Evolutionary conservation across 208 protist genomes (phyloP).

Genomic region (Perkinsela sp.): DNA sequence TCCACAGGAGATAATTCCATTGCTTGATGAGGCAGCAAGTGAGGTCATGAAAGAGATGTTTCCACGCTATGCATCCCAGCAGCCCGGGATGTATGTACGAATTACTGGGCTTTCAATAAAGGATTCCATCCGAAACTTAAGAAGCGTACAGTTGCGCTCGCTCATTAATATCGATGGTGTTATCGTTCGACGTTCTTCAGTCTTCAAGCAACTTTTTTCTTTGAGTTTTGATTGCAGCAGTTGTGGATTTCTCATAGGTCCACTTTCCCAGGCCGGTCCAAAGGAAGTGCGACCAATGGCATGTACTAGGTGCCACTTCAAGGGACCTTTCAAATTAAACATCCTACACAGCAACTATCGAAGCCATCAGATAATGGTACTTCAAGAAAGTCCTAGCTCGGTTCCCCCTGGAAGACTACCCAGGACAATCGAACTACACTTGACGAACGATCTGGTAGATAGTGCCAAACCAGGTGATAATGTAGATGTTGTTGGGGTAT

Average conservation of each 20-base stretch:
- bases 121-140: conserved; percentile 86
- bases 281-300: conserved; percentile 46
- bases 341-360: conserved; percentile 86
- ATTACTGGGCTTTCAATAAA: conserved; percentile 81
- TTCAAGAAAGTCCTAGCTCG: conserved; percentile 93
- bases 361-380: conserved; percentile 91
- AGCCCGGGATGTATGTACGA: conserved; percentile 73
- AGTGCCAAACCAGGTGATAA: conserved; percentile 86
- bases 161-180: conserved; percentile 89
- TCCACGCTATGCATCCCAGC: conserved; percentile 73
- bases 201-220: conserved; percentile 89
- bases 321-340: conserved; percentile 81
- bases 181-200: conserved; percentile 81
- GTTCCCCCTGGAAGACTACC: conserved; percentile 90
- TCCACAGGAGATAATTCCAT: conserved; percentile 80
- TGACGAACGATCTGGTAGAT: conserved; percentile 92
- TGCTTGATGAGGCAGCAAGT: conserved; percentile 83
- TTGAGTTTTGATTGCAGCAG: conserved; percentile 84
- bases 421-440: conserved; percentile 85
- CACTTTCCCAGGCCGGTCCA: conserved; percentile 56
- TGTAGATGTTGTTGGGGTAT: conserved; percentile 88
- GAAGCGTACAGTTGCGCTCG: conserved; percentile 86
- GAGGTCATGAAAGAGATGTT: conserved; percentile 55
- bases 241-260: conserved; percentile 70
- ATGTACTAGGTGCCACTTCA: conserved; percentile 67